phyloP scores from a whole-genome alignment of 1,139 yeast genomes.

The Lodderomyces orthopsilosis region DNA sequence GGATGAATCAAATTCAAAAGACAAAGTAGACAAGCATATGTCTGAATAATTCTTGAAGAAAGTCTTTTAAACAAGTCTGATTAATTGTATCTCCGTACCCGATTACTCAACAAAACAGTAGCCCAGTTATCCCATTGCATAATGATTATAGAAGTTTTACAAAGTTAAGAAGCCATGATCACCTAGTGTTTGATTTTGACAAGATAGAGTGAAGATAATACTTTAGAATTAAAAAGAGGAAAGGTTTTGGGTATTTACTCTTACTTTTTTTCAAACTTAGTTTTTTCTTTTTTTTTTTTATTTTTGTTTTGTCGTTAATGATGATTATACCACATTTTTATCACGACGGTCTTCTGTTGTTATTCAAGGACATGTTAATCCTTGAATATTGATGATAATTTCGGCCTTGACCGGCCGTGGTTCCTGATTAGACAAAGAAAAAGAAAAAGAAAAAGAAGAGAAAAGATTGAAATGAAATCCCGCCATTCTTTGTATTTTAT shows the following conservation, averaged over 20 bases:
- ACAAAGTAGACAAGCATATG: constrained; percentile 94
- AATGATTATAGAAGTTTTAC: constrained; percentile 9
- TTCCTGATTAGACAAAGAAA: constrained; percentile 45
- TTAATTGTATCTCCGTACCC: constrained; percentile 15
- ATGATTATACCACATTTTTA: constrained; percentile 74
- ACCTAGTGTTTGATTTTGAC: background rate
- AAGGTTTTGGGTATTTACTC: background rate
- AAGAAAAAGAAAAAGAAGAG: background rate
- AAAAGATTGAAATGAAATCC: background rate
- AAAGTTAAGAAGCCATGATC: constrained; percentile 5
- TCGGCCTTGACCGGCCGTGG: constrained; percentile 99
- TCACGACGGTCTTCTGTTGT: constrained; percentile 99
- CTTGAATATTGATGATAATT: constrained; percentile 83
- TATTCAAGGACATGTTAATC: constrained; percentile 69
- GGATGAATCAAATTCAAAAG: constrained; percentile 71
- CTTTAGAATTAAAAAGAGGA: no score
- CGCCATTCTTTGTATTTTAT: no score
- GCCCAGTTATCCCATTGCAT: constrained; percentile 4
- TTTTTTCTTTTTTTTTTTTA: background rate
- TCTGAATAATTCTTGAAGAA: constrained; percentile 74
- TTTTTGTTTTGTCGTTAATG: constrained; percentile 53
- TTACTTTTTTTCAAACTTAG: background rate
- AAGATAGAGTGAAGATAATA: background rate
- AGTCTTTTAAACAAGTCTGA: constrained; percentile 65
- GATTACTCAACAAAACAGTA: background rate